Evolutionary conservation across 129 eudicot genomes (phyloP).

Genomic region (Mikania micrantha): DNA sequence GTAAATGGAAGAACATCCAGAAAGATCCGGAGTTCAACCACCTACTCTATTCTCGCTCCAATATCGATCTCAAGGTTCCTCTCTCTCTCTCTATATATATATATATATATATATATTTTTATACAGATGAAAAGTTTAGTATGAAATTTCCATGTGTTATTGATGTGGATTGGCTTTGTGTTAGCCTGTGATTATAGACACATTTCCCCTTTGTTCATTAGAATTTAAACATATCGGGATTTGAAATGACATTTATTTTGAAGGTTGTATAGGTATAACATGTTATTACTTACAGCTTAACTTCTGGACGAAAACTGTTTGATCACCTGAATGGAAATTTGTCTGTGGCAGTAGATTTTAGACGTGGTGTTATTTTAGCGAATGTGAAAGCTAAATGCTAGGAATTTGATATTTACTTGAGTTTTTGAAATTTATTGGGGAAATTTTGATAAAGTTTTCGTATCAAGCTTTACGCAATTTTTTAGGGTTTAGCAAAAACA

Average conservation of each 20-base stretch:
- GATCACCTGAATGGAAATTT: background rate
- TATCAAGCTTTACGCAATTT: too few relatives aligned
- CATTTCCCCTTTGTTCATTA: background rate
- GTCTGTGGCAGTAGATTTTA: background rate
- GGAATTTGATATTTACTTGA: too few relatives aligned
- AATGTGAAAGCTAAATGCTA: too few relatives aligned
- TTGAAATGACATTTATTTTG: too few relatives aligned
- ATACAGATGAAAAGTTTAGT: too few relatives aligned
- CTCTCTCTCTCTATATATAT: background rate
- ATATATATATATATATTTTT: too few relatives aligned
- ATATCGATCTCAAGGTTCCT: conserved; percentile 85
- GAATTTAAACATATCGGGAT: background rate
- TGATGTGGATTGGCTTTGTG: background rate
- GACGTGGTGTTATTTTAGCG: too few relatives aligned
- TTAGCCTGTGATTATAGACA: background rate
- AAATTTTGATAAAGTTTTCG: too few relatives aligned
- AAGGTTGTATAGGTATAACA: too few relatives aligned
- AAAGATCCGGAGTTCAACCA: conserved; percentile 73
- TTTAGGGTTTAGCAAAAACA: too few relatives aligned
- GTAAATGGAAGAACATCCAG: conserved; percentile 88
- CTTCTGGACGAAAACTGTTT: background rate
- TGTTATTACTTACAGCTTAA: background rate
- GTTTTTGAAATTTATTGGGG: too few relatives aligned
- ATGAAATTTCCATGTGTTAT: too few relatives aligned
- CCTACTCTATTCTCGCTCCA: conserved; percentile 67